Conservation (phyloP, 2,329 filamentous ascomycete genomes). For the Nannizziopsis arthrosporioides region DNA sequence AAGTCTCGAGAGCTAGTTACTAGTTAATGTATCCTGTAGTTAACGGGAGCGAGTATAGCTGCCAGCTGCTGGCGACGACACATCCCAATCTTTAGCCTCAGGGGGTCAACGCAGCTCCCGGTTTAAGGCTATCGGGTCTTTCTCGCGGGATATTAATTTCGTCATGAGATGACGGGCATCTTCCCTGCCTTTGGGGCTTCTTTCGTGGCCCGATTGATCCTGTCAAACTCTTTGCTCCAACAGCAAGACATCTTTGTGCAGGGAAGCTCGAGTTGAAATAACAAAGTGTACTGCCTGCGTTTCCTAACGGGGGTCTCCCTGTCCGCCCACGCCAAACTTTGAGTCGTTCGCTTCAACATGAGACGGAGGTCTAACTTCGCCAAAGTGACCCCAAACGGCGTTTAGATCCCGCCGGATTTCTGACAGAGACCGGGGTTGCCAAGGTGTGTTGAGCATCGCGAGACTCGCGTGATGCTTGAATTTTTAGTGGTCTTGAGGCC, state of each 20-base stretch:
- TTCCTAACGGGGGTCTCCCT: background rate
- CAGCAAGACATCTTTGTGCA: no score
- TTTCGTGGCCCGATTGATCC: background rate
- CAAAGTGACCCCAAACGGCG: conserved; percentile 1
- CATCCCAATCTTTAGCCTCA: background rate
- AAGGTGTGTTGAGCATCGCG: background rate
- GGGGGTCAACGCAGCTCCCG: background rate
- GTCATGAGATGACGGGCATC: background rate
- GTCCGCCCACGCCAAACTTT: background rate
- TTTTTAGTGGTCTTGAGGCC: background rate
- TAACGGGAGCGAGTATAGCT: no score
- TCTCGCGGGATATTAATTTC: no score
- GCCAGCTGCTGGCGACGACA: no score
- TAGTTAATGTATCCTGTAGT: background rate
- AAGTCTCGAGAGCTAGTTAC: background rate
- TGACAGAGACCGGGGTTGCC: background rate
- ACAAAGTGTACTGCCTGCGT: background rate
- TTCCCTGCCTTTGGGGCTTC: background rate
- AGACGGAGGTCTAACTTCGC: conserved; percentile 6
- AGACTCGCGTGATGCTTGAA: no score
- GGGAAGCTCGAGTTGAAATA: background rate
- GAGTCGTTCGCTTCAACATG: background rate
- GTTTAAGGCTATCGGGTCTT: no score
- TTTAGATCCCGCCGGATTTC: background rate
- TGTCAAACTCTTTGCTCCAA: no score